A percentile compares a stretch with the other conserved stretches of the same genome.
These are phyloP conservation scores for Artemisia annua DNA, from an alignment of 129 eudicot genomes.

Conservation along the genomic window DNA sequence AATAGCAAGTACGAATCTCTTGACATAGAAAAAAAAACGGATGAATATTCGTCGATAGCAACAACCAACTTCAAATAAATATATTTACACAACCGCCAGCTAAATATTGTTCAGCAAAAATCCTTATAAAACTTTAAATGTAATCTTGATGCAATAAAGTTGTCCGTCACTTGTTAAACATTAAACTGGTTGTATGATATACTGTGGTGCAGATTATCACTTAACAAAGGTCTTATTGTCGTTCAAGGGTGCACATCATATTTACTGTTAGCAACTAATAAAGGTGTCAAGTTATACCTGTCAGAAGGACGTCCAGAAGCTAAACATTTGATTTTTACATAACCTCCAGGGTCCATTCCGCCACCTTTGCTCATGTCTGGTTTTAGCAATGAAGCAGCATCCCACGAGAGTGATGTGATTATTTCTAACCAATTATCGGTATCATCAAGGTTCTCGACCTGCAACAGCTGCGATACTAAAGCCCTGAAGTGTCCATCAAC, in stretches of 20 bases:
- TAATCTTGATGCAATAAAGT: not conserved
- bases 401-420: conserved; percentile 90
- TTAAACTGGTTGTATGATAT: not conserved
- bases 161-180: not conserved
- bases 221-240: not conserved
- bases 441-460: conserved; percentile 81
- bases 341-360: conserved; percentile 99
- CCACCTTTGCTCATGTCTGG: conserved; percentile 97
- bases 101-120: not conserved
- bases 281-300: conserved; percentile 47
- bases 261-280: not conserved
- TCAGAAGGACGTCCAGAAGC: conserved; percentile 87
- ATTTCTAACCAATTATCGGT: conserved; percentile 88
- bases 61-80: not conserved
- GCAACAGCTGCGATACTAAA: conserved; percentile 87
- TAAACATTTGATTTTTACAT: conserved; percentile 93
- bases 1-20: no score
- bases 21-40: no score
- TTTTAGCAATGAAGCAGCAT: conserved; percentile 90
- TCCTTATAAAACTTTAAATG: no score
- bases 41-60: no score
- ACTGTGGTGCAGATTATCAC: no score
- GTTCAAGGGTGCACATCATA: not conserved
- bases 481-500: conserved; percentile 98
- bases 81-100: not conserved